These are phyloP conservation scores for Nicotiana tomentosiformis DNA, from an alignment of 257 asterid genomes.

Conservation along the genomic window DNA sequence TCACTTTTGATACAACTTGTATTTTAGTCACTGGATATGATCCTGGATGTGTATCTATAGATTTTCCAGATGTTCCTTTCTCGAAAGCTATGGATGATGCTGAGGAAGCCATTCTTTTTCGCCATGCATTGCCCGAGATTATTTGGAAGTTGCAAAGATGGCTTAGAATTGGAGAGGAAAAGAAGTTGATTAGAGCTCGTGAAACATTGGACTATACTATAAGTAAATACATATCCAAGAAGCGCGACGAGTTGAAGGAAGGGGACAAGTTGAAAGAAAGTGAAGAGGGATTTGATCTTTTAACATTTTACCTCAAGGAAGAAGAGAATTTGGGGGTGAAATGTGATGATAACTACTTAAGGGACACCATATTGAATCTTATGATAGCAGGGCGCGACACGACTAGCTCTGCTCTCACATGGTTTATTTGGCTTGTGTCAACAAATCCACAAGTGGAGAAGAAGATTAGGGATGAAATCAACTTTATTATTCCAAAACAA, in stretches of 20 bases:
- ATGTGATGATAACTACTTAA: constrained; percentile 38
- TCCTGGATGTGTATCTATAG: constrained; percentile 39
- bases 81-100: constrained; percentile 51
- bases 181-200: constrained; percentile 27
- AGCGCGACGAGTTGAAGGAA: constrained; percentile 16
- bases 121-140: constrained; percentile 42
- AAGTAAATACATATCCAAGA: constrained; percentile 19
- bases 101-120: constrained; percentile 46
- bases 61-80: constrained; percentile 41
- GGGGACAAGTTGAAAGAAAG: background rate
- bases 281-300: constrained; percentile 18
- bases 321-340: constrained; percentile 7
- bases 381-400: constrained; percentile 63
- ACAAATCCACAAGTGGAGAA: constrained; percentile 34
- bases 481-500: background rate
- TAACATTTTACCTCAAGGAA: constrained; percentile 34
- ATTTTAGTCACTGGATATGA: constrained; percentile 36
- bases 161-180: constrained; percentile 39
- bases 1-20: constrained; percentile 50
- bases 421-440: constrained; percentile 53
- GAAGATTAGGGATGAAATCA: constrained; percentile 36
- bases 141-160: constrained; percentile 36
- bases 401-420: constrained; percentile 55
- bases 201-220: constrained; percentile 30
- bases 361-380: constrained; percentile 44